Evolutionary conservation across 352 stramenopile genomes (phyloP).

Genomic region (Pythium aristosporum): DNA sequence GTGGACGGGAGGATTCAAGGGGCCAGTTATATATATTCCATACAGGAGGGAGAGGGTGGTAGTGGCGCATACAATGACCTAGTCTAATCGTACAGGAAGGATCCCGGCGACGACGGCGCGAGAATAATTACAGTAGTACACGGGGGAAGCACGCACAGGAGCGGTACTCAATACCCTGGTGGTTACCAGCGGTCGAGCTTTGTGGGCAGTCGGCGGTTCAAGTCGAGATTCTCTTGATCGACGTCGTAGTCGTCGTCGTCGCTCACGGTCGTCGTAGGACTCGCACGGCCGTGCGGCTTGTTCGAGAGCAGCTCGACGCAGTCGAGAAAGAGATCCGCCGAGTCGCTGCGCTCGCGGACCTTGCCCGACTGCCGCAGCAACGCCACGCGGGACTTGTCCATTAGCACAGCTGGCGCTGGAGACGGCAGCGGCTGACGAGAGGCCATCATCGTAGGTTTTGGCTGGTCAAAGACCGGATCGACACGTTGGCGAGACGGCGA

Average conservation of each 20-base stretch:
- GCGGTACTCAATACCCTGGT: neutral
- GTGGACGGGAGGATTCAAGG: neutral
- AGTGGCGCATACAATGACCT: no score
- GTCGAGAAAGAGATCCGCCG: constrained; percentile 80
- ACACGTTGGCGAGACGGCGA: constrained; percentile 3
- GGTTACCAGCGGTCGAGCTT: neutral
- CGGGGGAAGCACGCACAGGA: neutral
- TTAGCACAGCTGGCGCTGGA: neutral
- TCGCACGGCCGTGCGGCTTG: constrained; percentile 23
- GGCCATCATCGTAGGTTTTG: neutral
- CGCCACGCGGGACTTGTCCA: constrained; percentile 54
- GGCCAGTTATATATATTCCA: neutral
- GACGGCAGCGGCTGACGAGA: neutral
- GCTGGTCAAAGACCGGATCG: neutral
- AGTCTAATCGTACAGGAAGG: no score
- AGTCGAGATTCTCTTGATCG: neutral
- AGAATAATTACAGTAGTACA: no score
- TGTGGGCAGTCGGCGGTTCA: constrained; percentile 2
- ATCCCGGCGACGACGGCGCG: no score
- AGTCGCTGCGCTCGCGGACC: constrained; percentile 62
- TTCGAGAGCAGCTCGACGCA: constrained; percentile 69
- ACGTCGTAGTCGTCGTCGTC: constrained; percentile 2
- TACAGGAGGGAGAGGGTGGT: neutral
- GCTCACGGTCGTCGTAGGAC: constrained; percentile 8
- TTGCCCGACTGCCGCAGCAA: constrained; percentile 35